Evolutionary conservation across 306 rosid species (phyloP), one percentile per base, ranked within the genome.

Genomic region (Neltuma alba): DNA sequence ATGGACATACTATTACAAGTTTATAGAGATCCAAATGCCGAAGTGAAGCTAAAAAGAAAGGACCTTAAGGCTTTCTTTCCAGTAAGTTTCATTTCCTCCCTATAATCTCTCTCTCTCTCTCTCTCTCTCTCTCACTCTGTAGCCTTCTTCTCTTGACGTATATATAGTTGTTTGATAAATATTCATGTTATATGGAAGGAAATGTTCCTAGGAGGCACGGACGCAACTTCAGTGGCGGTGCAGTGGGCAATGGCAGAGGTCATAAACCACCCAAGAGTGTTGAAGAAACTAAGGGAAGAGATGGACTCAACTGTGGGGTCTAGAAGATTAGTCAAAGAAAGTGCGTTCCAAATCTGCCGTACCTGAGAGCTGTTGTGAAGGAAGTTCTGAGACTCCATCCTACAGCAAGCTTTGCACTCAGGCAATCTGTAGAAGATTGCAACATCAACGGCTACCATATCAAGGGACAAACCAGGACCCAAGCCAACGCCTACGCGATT

Each of bases 201-300:
- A 33, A 33, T 33, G 4, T 5, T 33, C 36, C 36, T 33, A 33
- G 36, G 4, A 33, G 36, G 36, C 36, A 33, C 36, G 36, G 2
- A 33, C 36, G 2, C 36, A 3, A 33, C 36, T 33, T 33, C 36
- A 33, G 36, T 33, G 36, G 2, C 2, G 36, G 2, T 64, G 34
- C 83, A 87, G 58, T 87, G 88, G 86, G 65, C 74, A 20, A 87
- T 87, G 86, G 88, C 88, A 13, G 90, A 84, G 74, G 67, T 87
- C 23, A 52, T 82, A 37, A 87, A 76, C 74, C 82, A 87, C 62
- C 88, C 81, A n/a, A 0, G 14, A 54, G 75, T 76, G 21, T 47
- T 72, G 2, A 63, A 25, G 0, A 84, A 33, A 33, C 36, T 33
- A 2, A 33, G 36, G 2, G 36, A 33, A 33, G 36, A 33, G 36